A percentile compares a stretch with the other conserved stretches of the same genome.
phyloP scores from a whole-genome alignment of 1,139 yeast species.

The Kodamaea sp. region DNA sequence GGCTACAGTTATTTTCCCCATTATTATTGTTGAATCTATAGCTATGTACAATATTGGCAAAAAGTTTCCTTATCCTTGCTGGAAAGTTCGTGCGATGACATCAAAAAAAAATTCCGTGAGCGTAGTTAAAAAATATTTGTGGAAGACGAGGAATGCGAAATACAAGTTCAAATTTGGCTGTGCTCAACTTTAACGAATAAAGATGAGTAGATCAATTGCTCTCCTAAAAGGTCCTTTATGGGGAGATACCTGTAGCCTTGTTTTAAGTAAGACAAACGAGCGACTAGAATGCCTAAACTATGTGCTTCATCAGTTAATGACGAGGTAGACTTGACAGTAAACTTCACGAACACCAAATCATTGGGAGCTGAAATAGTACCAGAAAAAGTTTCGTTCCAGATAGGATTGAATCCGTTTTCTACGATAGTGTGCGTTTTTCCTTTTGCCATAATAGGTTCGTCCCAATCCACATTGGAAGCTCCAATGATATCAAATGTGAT shows the following conservation, averaged over 20 bases:
- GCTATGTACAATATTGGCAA: too few species aligned
- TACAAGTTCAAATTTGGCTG: constrained; percentile 1
- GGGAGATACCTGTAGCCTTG: constrained; percentile 83
- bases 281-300: constrained; percentile 59
- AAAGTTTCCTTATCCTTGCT: too few species aligned
- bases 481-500: constrained; percentile 61
- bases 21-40: too few species aligned
- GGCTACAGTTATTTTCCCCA: constrained; percentile 65
- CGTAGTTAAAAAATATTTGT: too few species aligned
- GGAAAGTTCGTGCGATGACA: constrained; percentile 11
- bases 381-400: constrained; percentile 63
- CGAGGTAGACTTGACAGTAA: constrained; percentile 27
- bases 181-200: constrained; percentile 55
- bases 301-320: constrained; percentile 24
- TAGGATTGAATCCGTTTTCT: constrained; percentile 83
- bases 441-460: constrained; percentile 13
- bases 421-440: constrained; percentile 38
- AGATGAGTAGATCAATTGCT: constrained; percentile 77
- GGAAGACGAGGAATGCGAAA: too few species aligned
- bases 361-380: constrained; percentile 49
- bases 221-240: constrained; percentile 74
- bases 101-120: constrained; percentile 6
- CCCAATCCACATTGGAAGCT: constrained; percentile 27
- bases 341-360: constrained; percentile 35
- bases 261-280: constrained; percentile 57